Evolutionary conservation across 768 basidiomycete species (phyloP), one percentile per base, ranked within the genome.

Genomic region (Lactarius quietus): DNA sequence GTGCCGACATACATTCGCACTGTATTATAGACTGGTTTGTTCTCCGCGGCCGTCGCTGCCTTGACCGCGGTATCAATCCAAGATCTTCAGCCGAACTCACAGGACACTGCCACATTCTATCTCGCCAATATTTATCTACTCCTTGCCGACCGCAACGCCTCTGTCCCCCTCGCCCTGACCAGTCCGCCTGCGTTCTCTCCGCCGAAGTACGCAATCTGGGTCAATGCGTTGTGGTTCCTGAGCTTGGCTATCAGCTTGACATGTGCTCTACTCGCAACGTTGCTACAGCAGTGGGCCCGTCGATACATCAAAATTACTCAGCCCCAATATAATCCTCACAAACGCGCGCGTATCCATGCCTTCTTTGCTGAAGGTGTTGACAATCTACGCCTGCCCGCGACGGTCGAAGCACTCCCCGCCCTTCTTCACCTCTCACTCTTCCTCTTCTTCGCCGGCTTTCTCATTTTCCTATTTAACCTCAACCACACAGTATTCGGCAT

Each of bases 401-500:
- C 29, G n/a, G 28, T 59, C 9, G 58, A 59, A 31, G 58, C 58
- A 0, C 26, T 65, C 12, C 64, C 64, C 38, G 31, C 55, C 17
- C 59, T 65, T 26, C 41, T 65, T 31, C 59, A 62, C 43, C 2
- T 62, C 18, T 45, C 64, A 3, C 26, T 65, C 23, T 62, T 66
- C 61, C 61, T 66, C 15, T 66, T 66, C 65, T 41, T 66, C 52
- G 36, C 31, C 17, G 65, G 65, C 18, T 59, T 66, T 28, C 28
- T 55, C 39, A 28, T 51, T 15, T 66, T 61, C 38, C 45, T 66
- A 12, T 54, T 61, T 38, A 51, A 53, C 7, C 43, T 66, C 35
- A 38, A 65, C 48, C 36, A 20, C n/a, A 26, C 43, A 14, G 52
- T 65, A 12, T 52, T 52, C 51, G 12, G 10, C 6, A 23, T 52